Percentiles rank a stretch among this genome's conserved stretches.
Conservation (phyloP, 2,329 filamentous ascomycete species). For the Sclerotinia glacialis region DNA sequence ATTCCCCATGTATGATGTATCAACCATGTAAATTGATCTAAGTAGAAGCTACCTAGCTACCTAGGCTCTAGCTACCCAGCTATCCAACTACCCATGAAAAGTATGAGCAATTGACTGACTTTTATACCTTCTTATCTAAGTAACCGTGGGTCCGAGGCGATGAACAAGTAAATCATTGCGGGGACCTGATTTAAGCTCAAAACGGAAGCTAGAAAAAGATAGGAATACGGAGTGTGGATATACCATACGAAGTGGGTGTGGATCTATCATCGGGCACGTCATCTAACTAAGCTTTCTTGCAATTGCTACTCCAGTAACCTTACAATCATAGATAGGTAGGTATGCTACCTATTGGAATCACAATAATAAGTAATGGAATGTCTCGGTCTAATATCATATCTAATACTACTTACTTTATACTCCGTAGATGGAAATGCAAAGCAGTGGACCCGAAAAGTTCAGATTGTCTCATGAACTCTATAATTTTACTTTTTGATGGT, state of each 20-base stretch:
- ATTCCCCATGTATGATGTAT: background rate
- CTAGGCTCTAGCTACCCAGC: no score
- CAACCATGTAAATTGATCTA: background rate
- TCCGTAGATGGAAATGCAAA: background rate
- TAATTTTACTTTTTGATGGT: background rate
- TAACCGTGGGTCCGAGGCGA: background rate
- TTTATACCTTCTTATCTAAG: constrained; percentile 5
- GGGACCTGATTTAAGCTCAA: constrained; percentile 7
- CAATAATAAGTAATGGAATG: no score
- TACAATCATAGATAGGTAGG: no score
- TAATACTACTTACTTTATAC: no score
- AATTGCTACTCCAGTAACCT: no score
- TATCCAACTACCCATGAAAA: constrained; percentile 1
- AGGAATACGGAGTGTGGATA: no score
- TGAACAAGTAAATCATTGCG: background rate
- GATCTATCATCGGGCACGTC: background rate
- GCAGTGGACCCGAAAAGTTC: background rate
- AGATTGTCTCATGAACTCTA: no score
- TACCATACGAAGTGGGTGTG: background rate
- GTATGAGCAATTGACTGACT: background rate
- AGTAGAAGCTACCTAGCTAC: background rate
- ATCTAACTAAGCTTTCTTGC: no score
- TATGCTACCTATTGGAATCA: no score
- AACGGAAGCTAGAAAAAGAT: constrained; percentile 22
- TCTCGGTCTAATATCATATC: no score